phyloP scores from a whole-genome alignment of 257 asterid species.

The Penstemon davidsonii region DNA sequence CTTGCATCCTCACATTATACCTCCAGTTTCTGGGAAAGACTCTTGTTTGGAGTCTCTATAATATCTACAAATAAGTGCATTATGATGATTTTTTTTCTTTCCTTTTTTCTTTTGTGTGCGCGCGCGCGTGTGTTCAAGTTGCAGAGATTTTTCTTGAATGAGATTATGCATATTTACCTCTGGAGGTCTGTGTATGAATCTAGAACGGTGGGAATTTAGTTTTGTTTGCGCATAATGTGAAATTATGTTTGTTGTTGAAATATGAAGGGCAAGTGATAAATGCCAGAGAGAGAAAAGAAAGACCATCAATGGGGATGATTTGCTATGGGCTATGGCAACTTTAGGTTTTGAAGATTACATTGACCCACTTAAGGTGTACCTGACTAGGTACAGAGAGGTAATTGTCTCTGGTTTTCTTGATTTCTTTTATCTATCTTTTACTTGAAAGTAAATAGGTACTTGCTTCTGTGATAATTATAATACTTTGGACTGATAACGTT shows the following conservation, averaged over 20 bases:
- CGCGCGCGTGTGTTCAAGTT: not conserved
- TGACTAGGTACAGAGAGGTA: slow-evolving; percentile 71
- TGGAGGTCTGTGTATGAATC: slow-evolving; percentile 3
- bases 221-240: slow-evolving; percentile 3
- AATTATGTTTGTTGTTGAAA: slow-evolving; percentile 11
- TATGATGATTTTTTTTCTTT: too few relatives aligned
- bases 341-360: slow-evolving; percentile 78
- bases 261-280: slow-evolving; percentile 77
- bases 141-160: not conserved
- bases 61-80: too few relatives aligned
- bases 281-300: slow-evolving; percentile 82
- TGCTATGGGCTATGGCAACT: slow-evolving; percentile 80
- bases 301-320: slow-evolving; percentile 78
- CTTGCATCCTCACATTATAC: not conserved
- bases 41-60: not conserved
- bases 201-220: not conserved
- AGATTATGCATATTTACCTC: not conserved
- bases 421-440: not conserved
- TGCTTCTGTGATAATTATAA: slow-evolving; percentile 12
- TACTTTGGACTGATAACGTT: slow-evolving; percentile 24
- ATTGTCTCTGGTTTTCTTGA: not conserved
- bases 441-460: not conserved
- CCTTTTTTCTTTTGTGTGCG: too few relatives aligned
- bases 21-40: not conserved
- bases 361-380: slow-evolving; percentile 73